Evolutionary conservation across 495 filamentous ascomycete species (phyloP).

Genomic region (Xylaria intraflava): DNA sequence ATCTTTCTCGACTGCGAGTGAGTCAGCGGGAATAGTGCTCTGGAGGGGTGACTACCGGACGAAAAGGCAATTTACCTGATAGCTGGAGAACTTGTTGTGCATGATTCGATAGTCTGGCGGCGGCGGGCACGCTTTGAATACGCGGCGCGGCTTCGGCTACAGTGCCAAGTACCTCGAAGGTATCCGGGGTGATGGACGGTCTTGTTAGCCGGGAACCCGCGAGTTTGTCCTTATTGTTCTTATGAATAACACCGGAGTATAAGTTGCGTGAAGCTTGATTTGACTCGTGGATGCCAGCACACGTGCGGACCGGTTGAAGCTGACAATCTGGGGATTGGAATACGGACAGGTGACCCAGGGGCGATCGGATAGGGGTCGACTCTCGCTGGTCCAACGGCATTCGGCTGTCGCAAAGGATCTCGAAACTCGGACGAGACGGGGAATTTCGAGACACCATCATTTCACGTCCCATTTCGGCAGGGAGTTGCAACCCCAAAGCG

Average conservation of each 20-base stretch:
- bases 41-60: neutral
- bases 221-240: conserved; percentile 8
- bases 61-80: conserved; percentile 15
- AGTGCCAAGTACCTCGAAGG: conserved; percentile 24
- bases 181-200: conserved; percentile 21
- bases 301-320: conserved; percentile 28
- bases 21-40: neutral
- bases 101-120: conserved; percentile 6
- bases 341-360: conserved; percentile 30
- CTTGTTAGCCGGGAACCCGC: conserved; percentile 17
- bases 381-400: conserved; percentile 10
- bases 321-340: conserved; percentile 28
- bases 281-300: conserved; percentile 3
- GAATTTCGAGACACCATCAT: conserved; percentile 17
- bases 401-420: conserved; percentile 21
- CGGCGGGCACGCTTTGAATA: conserved; percentile 2
- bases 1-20: conserved; percentile 12
- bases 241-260: conserved; percentile 6
- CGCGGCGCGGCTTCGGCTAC: conserved; percentile 20
- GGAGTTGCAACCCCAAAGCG: neutral
- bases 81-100: conserved; percentile 13
- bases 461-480: neutral
- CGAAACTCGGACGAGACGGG: conserved; percentile 11
- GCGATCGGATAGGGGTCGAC: neutral
- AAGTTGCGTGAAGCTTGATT: neutral